phyloP scores from a whole-genome alignment of 306 rosid genomes.

The Neltuma alba region DNA sequence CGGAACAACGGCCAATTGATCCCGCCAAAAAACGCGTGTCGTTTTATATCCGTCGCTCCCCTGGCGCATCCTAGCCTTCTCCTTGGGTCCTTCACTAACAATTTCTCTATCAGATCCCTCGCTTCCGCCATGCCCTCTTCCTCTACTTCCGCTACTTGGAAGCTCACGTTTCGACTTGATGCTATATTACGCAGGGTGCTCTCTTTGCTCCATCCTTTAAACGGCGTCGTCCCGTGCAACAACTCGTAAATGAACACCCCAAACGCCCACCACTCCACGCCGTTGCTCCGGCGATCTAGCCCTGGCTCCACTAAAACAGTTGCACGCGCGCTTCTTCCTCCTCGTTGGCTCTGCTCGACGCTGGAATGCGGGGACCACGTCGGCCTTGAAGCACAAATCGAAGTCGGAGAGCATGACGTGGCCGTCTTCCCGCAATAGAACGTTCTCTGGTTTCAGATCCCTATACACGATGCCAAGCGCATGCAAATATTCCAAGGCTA shows the following conservation, averaged over 20 bases:
- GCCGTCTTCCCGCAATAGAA: slow-evolving; percentile 81
- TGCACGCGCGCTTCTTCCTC: background rate
- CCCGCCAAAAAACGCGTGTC: slow-evolving; percentile 79
- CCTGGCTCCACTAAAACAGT: slow-evolving; percentile 40
- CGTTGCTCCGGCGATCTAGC: slow-evolving; percentile 36
- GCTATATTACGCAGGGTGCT: slow-evolving; percentile 74
- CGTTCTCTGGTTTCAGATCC: slow-evolving; percentile 87
- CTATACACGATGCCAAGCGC: slow-evolving; percentile 80
- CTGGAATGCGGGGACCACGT: slow-evolving; percentile 54
- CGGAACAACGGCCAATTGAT: slow-evolving; percentile 90
- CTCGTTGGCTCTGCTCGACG: background rate
- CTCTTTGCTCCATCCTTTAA: slow-evolving; percentile 77
- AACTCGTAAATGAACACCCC: slow-evolving; percentile 77
- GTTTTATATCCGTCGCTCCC: slow-evolving; percentile 84
- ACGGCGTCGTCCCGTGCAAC: slow-evolving; percentile 80
- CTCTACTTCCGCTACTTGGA: slow-evolving; percentile 44
- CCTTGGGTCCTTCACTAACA: slow-evolving; percentile 70
- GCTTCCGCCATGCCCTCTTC: slow-evolving; percentile 60
- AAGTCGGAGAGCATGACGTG: slow-evolving; percentile 95
- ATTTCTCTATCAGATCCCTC: slow-evolving; percentile 62
- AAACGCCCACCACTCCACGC: slow-evolving; percentile 98
- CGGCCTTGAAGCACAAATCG: slow-evolving; percentile 77
- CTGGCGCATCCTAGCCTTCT: slow-evolving; percentile 63
- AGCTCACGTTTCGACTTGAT: slow-evolving; percentile 51
- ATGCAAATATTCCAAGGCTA: slow-evolving; percentile 84